Evolutionary conservation across 73 alveolate species (phyloP).

Genomic region (Symbiodinium natans): DNA sequence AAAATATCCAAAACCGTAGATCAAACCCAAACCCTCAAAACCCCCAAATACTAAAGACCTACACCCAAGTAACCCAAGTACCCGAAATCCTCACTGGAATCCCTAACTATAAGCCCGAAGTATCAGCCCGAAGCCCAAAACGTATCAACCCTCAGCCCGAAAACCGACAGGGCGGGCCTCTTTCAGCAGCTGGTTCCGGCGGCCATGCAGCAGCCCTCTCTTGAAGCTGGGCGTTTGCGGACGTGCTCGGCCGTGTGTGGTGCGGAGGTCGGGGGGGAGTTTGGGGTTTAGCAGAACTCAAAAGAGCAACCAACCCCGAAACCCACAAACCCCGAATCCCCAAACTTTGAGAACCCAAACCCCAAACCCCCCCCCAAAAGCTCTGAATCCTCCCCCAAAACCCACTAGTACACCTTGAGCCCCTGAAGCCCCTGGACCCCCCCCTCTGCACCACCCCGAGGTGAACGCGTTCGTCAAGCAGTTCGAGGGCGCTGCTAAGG

Average conservation of each 20-base stretch:
- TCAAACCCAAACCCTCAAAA: too few species aligned
- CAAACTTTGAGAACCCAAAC: too few species aligned
- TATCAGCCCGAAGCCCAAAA: too few species aligned
- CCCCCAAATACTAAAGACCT: too few species aligned
- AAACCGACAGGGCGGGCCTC: not conserved
- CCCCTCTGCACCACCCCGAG: not conserved
- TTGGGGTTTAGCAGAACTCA: too few species aligned
- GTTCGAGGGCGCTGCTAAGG: not conserved
- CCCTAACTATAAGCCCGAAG: too few species aligned
- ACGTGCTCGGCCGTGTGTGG: not conserved
- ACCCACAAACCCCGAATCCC: not conserved
- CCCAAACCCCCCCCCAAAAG: too few species aligned
- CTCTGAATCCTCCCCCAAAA: not conserved
- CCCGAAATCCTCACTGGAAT: too few species aligned
- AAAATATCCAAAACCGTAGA: too few species aligned
- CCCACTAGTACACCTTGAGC: not conserved
- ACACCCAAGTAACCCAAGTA: too few species aligned
- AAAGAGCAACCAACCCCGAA: not conserved
- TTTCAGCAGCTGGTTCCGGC: not conserved
- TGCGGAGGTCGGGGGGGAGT: not conserved
- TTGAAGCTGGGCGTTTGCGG: not conserved
- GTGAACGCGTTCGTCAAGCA: not conserved
- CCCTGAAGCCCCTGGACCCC: not conserved
- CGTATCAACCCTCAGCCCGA: too few species aligned
- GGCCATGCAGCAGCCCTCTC: not conserved